These are phyloP conservation scores for Microbotryum lychnidis-dioicae DNA, from an alignment of 1,284 basidiomycete species.

Conservation along the genomic window DNA sequence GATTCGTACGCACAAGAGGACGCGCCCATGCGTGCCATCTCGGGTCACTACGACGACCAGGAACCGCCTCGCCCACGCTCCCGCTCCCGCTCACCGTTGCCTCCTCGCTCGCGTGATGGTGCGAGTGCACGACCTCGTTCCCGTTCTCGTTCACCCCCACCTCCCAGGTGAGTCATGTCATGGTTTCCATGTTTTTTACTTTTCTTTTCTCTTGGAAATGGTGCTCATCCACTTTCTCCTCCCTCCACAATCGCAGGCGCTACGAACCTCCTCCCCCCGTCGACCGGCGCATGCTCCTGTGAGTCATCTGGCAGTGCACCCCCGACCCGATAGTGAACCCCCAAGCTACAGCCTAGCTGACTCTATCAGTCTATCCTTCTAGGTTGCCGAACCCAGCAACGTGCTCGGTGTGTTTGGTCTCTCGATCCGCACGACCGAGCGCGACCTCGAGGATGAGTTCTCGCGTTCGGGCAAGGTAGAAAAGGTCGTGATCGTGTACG, in stretches of 20 bases:
- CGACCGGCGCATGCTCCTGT: conserved; percentile 19
- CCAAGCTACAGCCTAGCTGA: not conserved
- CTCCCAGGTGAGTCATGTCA: conserved; percentile 3
- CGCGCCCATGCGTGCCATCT: too few relatives aligned
- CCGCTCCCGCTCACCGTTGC: too few relatives aligned
- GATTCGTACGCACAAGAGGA: too few relatives aligned
- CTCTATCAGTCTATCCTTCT: conserved; percentile 32
- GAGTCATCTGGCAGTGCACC: conserved; percentile 2
- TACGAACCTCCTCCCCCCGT: conserved; percentile 5
- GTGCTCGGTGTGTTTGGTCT: conserved; percentile 95
- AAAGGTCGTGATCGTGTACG: conserved; percentile 97
- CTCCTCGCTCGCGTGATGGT: not conserved
- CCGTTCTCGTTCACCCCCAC: conserved; percentile 4
- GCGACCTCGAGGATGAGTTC: conserved; percentile 91
- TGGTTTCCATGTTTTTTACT: too few relatives aligned
- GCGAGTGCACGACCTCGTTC: not conserved
- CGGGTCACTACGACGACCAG: too few relatives aligned
- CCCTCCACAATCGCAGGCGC: not conserved
- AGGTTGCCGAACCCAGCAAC: conserved; percentile 61
- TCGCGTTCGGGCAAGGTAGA: conserved; percentile 78
- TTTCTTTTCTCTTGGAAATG: not conserved
- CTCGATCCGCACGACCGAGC: conserved; percentile 86
- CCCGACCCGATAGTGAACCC: conserved; percentile 5
- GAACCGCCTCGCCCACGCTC: too few relatives aligned
- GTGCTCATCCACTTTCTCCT: too few relatives aligned